Evolutionary conservation across 306 rosid genomes (phyloP).

Genomic region (Trifolium pratense): DNA sequence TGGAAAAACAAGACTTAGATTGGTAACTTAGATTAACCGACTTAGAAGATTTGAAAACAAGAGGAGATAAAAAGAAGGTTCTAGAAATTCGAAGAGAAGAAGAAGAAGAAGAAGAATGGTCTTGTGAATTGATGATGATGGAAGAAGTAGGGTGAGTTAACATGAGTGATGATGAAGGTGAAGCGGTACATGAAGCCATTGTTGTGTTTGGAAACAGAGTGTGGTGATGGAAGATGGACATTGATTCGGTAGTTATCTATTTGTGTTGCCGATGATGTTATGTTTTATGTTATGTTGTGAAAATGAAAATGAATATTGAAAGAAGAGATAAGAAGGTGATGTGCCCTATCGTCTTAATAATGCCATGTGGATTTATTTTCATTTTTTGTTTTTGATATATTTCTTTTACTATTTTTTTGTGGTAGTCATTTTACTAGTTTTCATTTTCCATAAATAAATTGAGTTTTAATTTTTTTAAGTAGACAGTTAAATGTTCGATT

Average conservation of each 20-base stretch:
- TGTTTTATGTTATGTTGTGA: neutral
- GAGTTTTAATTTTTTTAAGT: no score
- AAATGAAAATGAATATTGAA: neutral
- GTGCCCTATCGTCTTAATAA: neutral
- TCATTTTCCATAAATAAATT: no score
- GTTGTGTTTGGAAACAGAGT: neutral
- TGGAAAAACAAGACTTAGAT: constrained; percentile 38
- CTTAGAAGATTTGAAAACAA: constrained; percentile 42
- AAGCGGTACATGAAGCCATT: constrained; percentile 63
- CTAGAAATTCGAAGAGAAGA: constrained; percentile 57
- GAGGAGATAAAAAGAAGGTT: constrained; percentile 52
- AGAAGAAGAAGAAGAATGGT: constrained; percentile 59
- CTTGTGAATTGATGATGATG: constrained; percentile 33
- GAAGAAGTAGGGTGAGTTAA: constrained; percentile 48
- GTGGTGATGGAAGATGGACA: neutral
- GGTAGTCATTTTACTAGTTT: no score
- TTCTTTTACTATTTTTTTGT: no score
- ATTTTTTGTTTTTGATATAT: no score
- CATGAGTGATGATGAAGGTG: constrained; percentile 64
- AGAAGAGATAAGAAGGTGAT: constrained; percentile 3
- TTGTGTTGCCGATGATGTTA: neutral
- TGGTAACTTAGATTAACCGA: constrained; percentile 40
- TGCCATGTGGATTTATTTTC: neutral
- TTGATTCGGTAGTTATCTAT: neutral
- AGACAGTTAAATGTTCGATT: no score